Conservation (phyloP, 768 basidiomycete species). For the Leucocoprinus birnbaumii region DNA sequence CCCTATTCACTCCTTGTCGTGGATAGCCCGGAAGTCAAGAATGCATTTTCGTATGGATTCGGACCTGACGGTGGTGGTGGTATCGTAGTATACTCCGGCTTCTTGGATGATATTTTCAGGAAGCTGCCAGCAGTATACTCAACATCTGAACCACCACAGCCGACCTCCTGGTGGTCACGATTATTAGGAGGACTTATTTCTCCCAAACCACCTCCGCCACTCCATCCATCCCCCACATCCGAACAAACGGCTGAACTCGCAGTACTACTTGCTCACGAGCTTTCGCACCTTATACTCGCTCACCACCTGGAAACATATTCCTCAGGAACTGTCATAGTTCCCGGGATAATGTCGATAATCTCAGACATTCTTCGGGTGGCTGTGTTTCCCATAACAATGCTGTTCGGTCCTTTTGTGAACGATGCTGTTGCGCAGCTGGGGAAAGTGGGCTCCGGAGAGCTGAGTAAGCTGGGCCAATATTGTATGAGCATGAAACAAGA, state of each 20-base stretch:
- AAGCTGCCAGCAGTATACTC: slow-evolving; percentile 31
- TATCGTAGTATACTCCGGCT: slow-evolving; percentile 92
- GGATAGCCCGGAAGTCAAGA: slow-evolving; percentile 77
- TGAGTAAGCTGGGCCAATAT: slow-evolving; percentile 65
- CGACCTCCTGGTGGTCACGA: slow-evolving; percentile 43
- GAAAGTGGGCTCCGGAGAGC: slow-evolving; percentile 72
- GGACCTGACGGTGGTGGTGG: slow-evolving; percentile 90
- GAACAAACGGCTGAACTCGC: slow-evolving; percentile 90
- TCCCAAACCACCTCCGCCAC: slow-evolving; percentile 24
- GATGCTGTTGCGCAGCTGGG: slow-evolving; percentile 86
- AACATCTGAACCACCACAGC: slow-evolving; percentile 15
- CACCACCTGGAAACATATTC: slow-evolving; percentile 94
- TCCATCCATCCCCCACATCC: slow-evolving; percentile 58
- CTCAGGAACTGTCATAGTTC: slow-evolving; percentile 77
- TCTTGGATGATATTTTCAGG: slow-evolving; percentile 81
- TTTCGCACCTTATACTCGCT: slow-evolving; percentile 85
- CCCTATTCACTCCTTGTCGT: slow-evolving; percentile 91
- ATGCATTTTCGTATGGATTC: slow-evolving; percentile 96
- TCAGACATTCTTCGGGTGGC: slow-evolving; percentile 76
- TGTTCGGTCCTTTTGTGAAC: slow-evolving; percentile 93
- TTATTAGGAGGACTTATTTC: slow-evolving; percentile 45
- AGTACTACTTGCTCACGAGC: slow-evolving; percentile 89
- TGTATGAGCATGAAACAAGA: slow-evolving; percentile 86
- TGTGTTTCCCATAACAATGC: slow-evolving; percentile 85
- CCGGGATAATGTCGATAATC: slow-evolving; percentile 72